Evolutionary conservation across 306 rosid species (phyloP).

Genomic region (Medicago ruthenica): DNA sequence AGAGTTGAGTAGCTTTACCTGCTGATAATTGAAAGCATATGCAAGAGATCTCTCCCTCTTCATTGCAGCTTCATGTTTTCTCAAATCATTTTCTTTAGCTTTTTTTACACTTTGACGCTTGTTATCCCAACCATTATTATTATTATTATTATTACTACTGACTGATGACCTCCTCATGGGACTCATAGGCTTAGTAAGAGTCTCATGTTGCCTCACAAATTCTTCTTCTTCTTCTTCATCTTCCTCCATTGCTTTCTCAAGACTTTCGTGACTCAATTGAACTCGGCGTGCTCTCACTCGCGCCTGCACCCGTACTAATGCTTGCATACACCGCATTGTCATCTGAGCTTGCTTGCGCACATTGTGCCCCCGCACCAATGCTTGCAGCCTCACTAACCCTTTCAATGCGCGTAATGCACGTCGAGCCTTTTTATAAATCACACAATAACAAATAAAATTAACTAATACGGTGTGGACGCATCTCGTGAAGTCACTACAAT

Average conservation of each 20-base stretch:
- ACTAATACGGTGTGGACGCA: too few species aligned
- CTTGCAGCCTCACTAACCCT: constrained; percentile 90
- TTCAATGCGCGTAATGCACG: constrained; percentile 89
- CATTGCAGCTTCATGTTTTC: constrained; percentile 67
- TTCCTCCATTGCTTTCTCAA: constrained; percentile 42
- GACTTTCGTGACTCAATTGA: constrained; percentile 58
- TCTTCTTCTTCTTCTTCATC: neutral
- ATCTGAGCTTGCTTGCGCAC: constrained; percentile 94
- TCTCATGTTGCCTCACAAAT: constrained; percentile 32
- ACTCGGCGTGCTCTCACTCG: constrained; percentile 79
- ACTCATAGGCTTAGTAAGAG: constrained; percentile 49
- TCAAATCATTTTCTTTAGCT: constrained; percentile 52
- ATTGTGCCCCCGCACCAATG: constrained; percentile 88
- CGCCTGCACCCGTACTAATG: constrained; percentile 86
- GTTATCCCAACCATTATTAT: constrained; percentile 44
- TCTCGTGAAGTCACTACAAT: too few species aligned
- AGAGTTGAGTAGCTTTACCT: neutral
- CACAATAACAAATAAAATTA: neutral
- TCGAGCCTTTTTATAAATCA: constrained; percentile 64
- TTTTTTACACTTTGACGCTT: constrained; percentile 58
- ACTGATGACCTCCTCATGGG: constrained; percentile 45
- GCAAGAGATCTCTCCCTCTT: constrained; percentile 91
- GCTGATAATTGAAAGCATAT: constrained; percentile 74
- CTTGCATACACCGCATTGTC: constrained; percentile 99
- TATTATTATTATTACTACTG: constrained; percentile 15